Evolutionary conservation across 1,284 basidiomycete species (phyloP).

Genomic region (Boletellus sp.): DNA sequence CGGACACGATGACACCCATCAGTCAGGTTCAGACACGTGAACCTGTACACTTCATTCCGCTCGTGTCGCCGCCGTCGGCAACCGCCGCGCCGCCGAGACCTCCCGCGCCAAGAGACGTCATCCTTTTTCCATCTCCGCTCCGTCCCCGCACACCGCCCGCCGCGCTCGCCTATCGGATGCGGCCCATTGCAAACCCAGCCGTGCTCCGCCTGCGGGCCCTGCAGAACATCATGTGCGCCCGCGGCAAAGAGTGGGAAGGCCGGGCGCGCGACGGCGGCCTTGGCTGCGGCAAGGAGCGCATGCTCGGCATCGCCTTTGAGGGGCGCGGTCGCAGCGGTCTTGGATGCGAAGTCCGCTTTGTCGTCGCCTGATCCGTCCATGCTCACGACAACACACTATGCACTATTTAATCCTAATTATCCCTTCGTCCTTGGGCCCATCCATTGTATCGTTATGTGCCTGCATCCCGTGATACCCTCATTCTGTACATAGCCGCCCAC

Average conservation of each 20-base stretch:
- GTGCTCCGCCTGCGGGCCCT: slow-evolving; percentile 54
- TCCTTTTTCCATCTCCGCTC: slow-evolving; percentile 36
- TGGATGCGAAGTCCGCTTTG: slow-evolving; percentile 36
- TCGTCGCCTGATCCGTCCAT: slow-evolving; percentile 26
- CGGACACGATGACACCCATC: slow-evolving; percentile 9
- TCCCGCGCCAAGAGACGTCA: slow-evolving; percentile 9
- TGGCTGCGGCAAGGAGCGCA: slow-evolving; percentile 53
- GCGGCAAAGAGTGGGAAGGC: slow-evolving; percentile 45
- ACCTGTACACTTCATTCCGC: slow-evolving; percentile 34
- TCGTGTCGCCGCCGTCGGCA: slow-evolving; percentile 23
- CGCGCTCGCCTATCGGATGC: slow-evolving; percentile 36
- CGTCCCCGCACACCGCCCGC: slow-evolving; percentile 31
- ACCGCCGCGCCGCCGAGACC: slow-evolving; percentile 8
- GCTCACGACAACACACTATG: slow-evolving; percentile 26
- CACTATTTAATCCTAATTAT: slow-evolving; percentile 34
- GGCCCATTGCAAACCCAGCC: slow-evolving; percentile 58
- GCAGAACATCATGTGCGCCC: slow-evolving; percentile 46
- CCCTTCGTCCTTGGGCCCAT: slow-evolving; percentile 1
- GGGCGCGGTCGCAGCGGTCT: slow-evolving; percentile 53
- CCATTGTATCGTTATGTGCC: slow-evolving; percentile 27
- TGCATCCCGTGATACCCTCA: slow-evolving; percentile 22
- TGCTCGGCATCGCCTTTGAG: slow-evolving; percentile 55
- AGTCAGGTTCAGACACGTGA: slow-evolving; percentile 14
- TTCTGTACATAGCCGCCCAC: background rate
- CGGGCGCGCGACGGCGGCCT: slow-evolving; percentile 43